Evolutionary conservation across 1,284 basidiomycete genomes (phyloP).

Genomic region (Trichosporon asahii): DNA sequence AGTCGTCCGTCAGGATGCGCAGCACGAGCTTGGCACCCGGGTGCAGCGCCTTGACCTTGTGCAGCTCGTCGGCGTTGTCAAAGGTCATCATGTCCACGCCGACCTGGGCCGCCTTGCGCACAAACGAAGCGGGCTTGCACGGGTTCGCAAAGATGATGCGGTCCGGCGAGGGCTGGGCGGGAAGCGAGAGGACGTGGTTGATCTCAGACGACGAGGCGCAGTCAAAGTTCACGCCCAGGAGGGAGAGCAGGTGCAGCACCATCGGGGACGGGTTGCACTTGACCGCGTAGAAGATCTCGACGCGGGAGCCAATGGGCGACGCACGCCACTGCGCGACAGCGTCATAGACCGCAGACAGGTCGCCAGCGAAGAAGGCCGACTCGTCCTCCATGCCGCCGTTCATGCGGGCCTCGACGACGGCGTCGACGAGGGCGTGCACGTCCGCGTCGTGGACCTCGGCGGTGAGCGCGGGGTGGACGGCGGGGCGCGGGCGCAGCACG

Average conservation of each 20-base stretch:
- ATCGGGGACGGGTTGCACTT: constrained; percentile 98
- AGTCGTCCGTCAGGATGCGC: constrained; percentile 95
- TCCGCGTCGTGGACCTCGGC: constrained; percentile 31
- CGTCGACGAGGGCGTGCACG: constrained; percentile 40
- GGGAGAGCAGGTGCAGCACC: constrained; percentile 82
- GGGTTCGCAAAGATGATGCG: constrained; percentile 98
- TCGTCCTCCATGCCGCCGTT: constrained; percentile 55
- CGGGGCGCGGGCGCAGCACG: constrained; percentile 20
- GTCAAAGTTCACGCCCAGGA: constrained; percentile 90
- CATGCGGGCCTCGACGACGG: constrained; percentile 31
- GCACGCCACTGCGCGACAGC: constrained; percentile 82
- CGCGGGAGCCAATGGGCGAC: constrained; percentile 65
- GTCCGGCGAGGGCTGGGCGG: constrained; percentile 54
- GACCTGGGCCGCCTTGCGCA: constrained; percentile 73
- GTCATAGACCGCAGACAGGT: constrained; percentile 81
- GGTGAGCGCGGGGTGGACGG: constrained; percentile 29
- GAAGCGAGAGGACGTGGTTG: constrained; percentile 69
- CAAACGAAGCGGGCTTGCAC: constrained; percentile 93
- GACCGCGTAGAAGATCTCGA: constrained; percentile 92
- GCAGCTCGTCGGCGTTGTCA: constrained; percentile 95
- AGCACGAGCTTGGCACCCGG: constrained; percentile 83
- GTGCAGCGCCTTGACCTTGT: constrained; percentile 84
- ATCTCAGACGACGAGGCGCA: constrained; percentile 98
- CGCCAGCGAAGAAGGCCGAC: constrained; percentile 93
- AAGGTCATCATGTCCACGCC: constrained; percentile 95